Percentiles rank a stretch among this genome's conserved stretches.
phyloP scores from a whole-genome alignment of 768 basidiomycete species.

The Suillus plorans region DNA sequence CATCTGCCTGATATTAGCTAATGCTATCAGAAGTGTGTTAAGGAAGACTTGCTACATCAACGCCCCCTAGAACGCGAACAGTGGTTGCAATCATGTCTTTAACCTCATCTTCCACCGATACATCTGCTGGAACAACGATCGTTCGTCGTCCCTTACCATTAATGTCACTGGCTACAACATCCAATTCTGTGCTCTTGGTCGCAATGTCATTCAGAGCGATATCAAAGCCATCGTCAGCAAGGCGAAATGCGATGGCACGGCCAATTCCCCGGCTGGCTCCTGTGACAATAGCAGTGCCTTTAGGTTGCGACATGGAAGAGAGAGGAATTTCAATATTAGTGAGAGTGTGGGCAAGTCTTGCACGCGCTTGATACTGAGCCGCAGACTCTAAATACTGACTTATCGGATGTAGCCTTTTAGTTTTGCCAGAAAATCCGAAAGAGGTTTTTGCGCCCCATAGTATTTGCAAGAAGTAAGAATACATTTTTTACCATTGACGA shows the following conservation, averaged over 20 bases:
- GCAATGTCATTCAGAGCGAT: conserved; percentile 46
- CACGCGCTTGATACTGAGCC: neutral
- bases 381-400: neutral
- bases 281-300: conserved; percentile 41
- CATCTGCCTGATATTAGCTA: conserved; percentile 1
- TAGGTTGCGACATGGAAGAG: neutral
- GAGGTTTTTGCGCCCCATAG: neutral
- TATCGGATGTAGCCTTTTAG: neutral
- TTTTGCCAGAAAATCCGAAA: neutral
- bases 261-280: conserved; percentile 51
- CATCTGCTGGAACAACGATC: conserved; percentile 10
- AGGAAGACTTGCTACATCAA: conserved; percentile 15
- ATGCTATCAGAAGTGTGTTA: neutral
- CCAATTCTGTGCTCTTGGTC: conserved; percentile 9
- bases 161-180: conserved; percentile 13
- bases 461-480: neutral
- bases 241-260: conserved; percentile 43
- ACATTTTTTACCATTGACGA: neutral
- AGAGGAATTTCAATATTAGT: neutral
- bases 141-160: conserved; percentile 8
- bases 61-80: conserved; percentile 10
- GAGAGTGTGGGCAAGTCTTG: neutral
- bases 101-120: conserved; percentile 18
- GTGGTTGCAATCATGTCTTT: conserved; percentile 11
- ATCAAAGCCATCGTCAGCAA: conserved; percentile 48